These are phyloP conservation scores for Picea mariana DNA, from an alignment of 83 land plant species.

Conservation along the genomic window DNA sequence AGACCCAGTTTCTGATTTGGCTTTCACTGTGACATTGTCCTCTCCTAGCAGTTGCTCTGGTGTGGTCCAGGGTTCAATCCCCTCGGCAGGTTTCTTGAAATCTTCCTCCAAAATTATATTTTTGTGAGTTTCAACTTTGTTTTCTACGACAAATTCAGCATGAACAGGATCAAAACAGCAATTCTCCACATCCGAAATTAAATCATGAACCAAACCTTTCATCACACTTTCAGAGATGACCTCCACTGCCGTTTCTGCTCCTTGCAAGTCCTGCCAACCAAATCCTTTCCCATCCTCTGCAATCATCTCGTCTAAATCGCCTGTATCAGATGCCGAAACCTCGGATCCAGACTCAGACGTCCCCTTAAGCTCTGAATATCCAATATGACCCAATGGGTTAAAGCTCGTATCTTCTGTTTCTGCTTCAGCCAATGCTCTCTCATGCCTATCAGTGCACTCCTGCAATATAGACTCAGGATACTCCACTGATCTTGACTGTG, in stretches of 20 bases:
- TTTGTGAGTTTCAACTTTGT: neutral
- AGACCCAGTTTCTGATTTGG: slow-evolving; percentile 4
- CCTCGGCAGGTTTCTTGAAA: neutral
- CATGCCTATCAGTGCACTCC: slow-evolving; percentile 8
- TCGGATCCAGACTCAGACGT: slow-evolving; percentile 49
- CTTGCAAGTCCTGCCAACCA: slow-evolving; percentile 5
- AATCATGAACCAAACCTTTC: slow-evolving; percentile 12
- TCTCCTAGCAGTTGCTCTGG: neutral
- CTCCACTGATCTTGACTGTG: slow-evolving; percentile 10
- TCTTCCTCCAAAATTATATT: neutral
- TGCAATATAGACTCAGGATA: slow-evolving; percentile 5
- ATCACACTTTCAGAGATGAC: neutral
- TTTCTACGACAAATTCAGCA: neutral
- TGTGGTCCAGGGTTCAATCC: slow-evolving; percentile 9
- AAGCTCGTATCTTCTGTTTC: neutral
- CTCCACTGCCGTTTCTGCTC: neutral
- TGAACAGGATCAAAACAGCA: neutral
- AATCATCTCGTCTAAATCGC: neutral
- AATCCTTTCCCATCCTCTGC: neutral
- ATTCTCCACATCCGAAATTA: slow-evolving; percentile 7
- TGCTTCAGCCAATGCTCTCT: neutral
- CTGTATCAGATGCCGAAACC: slow-evolving; percentile 15
- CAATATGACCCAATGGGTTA: slow-evolving; percentile 32
- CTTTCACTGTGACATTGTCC: neutral
- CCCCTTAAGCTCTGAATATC: slow-evolving; percentile 46